phyloP scores from a whole-genome alignment of 495 filamentous ascomycete genomes.

The Hypoxylon fuscum region DNA sequence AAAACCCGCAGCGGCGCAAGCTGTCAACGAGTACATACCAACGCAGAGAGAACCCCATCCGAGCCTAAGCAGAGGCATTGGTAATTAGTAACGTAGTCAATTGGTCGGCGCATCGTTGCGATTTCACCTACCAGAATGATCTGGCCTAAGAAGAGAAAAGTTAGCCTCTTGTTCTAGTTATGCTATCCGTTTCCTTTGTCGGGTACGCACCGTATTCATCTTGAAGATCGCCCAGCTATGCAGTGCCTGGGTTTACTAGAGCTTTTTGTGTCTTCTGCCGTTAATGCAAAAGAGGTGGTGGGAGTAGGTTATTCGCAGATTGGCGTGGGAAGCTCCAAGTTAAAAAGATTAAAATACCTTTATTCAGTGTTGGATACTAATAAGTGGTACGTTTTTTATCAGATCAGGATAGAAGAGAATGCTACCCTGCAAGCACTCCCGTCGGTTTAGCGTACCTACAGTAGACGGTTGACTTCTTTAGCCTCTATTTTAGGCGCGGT shows the following conservation, averaged over 20 bases:
- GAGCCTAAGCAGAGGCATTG: constrained; percentile 60
- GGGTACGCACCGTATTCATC: constrained; percentile 47
- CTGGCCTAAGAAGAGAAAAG: constrained; percentile 54
- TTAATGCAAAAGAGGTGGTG: constrained; percentile 23
- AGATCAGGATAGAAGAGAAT: constrained; percentile 19
- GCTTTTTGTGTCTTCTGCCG: constrained; percentile 1
- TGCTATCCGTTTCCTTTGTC: neutral
- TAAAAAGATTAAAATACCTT: constrained; percentile 26
- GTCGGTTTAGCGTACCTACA: constrained; percentile 22
- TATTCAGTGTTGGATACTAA: constrained; percentile 9
- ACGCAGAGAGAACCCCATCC: constrained; percentile 89
- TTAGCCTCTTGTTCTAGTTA: constrained; percentile 32
- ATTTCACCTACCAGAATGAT: constrained; percentile 66
- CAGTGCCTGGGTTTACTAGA: neutral
- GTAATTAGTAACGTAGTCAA: constrained; percentile 14
- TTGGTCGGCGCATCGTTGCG: constrained; percentile 4
- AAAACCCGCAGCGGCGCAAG: neutral
- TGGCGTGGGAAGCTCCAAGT: constrained; percentile 19
- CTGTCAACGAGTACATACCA: constrained; percentile 59
- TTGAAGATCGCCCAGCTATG: constrained; percentile 16
- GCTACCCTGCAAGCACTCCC: constrained; percentile 36
- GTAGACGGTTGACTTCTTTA: constrained; percentile 2
- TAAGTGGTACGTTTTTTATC: constrained; percentile 38
- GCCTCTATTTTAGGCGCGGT: neutral
- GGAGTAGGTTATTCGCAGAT: constrained; percentile 14